These are phyloP conservation scores for Aspergillus fijiensis DNA, from an alignment of 2,329 filamentous ascomycete species.

Conservation along the genomic window DNA sequence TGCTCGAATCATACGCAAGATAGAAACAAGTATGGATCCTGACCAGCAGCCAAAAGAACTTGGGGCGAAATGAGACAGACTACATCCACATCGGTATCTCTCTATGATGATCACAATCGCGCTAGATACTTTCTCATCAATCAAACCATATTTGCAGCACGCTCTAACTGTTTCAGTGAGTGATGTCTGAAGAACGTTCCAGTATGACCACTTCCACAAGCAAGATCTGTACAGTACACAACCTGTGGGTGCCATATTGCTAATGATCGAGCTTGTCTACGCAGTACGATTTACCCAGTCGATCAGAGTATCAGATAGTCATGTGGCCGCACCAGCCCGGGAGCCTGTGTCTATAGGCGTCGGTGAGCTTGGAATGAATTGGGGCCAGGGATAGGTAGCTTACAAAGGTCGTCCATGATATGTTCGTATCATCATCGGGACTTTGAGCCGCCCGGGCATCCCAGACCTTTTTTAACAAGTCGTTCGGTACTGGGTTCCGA, in stretches of 20 bases:
- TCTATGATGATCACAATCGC: not conserved
- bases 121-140: not conserved
- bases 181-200: not conserved
- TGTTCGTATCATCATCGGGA: constrained; percentile 22
- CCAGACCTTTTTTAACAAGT: constrained; percentile 29
- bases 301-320: constrained; percentile 32
- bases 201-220: not conserved
- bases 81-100: not conserved
- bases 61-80: not conserved
- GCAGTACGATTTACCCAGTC: not conserved
- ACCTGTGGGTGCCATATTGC: not conserved
- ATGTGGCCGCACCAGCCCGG: constrained; percentile 25
- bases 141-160: not conserved
- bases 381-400: constrained; percentile 5
- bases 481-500: constrained; percentile 22
- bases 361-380: not conserved
- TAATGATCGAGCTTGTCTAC: not conserved
- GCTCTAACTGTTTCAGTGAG: not conserved
- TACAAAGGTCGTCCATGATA: constrained; percentile 32
- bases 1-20: constrained; percentile 23
- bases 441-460: constrained; percentile 22
- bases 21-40: constrained; percentile 28
- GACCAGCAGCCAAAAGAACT: constrained; percentile 7
- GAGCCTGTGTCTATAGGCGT: constrained; percentile 21
- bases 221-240: not conserved